phyloP scores from a whole-genome alignment of 805 yeast species.

The Saturnispora galanensis region DNA sequence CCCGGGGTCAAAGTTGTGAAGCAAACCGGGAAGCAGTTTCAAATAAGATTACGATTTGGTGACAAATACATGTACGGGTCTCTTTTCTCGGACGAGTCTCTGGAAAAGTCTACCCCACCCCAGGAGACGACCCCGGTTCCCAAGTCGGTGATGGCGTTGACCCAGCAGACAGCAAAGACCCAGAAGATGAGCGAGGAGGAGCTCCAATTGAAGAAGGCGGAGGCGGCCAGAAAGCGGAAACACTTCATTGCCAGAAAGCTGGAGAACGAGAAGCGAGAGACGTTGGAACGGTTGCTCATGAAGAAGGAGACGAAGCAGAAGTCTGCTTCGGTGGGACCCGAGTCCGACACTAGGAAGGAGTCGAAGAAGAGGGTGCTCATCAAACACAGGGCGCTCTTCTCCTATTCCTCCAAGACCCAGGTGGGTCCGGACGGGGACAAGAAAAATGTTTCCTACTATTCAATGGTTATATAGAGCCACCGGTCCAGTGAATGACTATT shows the following conservation, averaged over 20 bases:
- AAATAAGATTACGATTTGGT: slow-evolving; percentile 3
- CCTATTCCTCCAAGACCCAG: slow-evolving; percentile 29
- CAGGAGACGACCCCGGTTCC: slow-evolving; percentile 13
- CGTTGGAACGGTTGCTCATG: slow-evolving; percentile 67
- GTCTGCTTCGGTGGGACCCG: slow-evolving; percentile 8
- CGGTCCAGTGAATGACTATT: slow-evolving; percentile 5
- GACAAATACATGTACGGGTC: slow-evolving; percentile 1
- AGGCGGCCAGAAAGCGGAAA: slow-evolving; percentile 78
- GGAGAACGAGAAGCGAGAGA: slow-evolving; percentile 90
- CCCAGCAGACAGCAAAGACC: slow-evolving; percentile 36
- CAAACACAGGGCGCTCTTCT: slow-evolving; percentile 37
- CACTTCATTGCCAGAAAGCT: slow-evolving; percentile 71
- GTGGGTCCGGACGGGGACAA: slow-evolving; percentile 14
- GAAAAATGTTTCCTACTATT: slow-evolving; percentile 14
- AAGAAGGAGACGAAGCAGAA: slow-evolving; percentile 22
- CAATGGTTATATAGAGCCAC: slow-evolving; percentile 11
- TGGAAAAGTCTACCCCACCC: slow-evolving; percentile 1
- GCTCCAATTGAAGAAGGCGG: slow-evolving; percentile 70
- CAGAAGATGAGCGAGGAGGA: slow-evolving; percentile 74
- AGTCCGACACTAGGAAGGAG: slow-evolving; percentile 4
- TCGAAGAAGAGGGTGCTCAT: slow-evolving; percentile 27
- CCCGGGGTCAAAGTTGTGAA: slow-evolving; percentile 6
- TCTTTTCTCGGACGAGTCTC: not conserved
- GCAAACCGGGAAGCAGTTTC: not conserved
- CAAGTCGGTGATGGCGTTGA: slow-evolving; percentile 26